Conservation (phyloP, 495 filamentous ascomycete genomes). For the Xylaria castorea region DNA sequence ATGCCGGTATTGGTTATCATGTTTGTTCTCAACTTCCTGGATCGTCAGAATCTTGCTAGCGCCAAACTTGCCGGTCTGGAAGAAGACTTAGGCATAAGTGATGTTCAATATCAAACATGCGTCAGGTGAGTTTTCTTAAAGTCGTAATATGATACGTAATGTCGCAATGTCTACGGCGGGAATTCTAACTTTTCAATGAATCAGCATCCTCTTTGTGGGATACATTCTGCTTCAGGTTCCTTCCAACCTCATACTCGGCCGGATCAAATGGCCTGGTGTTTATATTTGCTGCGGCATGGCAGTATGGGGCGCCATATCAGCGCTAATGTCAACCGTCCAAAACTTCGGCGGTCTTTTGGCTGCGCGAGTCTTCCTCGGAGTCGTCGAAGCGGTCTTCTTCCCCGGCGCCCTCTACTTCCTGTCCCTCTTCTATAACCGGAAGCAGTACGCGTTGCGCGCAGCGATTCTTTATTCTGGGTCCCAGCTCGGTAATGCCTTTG, state of each 20-base stretch:
- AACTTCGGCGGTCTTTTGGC: slow-evolving; percentile 58
- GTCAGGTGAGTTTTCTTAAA: no score
- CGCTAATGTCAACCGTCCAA: slow-evolving; percentile 64
- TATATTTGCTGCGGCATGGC: slow-evolving; percentile 34
- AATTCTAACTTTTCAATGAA: not conserved
- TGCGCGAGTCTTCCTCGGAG: slow-evolving; percentile 62
- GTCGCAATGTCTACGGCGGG: no score
- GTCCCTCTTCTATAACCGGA: slow-evolving; percentile 66
- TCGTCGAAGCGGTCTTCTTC: slow-evolving; percentile 63
- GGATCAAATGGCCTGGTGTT: slow-evolving; percentile 33
- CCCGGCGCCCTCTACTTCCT: slow-evolving; percentile 69
- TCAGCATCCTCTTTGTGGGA: slow-evolving; percentile 58
- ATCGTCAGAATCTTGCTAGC: slow-evolving; percentile 35
- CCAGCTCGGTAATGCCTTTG: slow-evolving; percentile 58
- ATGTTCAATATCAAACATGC: slow-evolving; percentile 12
- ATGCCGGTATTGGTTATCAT: slow-evolving; percentile 33
- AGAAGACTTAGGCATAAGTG: slow-evolving; percentile 32
- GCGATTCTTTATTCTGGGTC: slow-evolving; percentile 59
- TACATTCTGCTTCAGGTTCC: slow-evolving; percentile 43
- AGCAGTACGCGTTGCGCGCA: slow-evolving; percentile 58
- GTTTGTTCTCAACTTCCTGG: slow-evolving; percentile 37
- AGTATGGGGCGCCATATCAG: slow-evolving; percentile 47
- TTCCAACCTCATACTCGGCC: slow-evolving; percentile 32
- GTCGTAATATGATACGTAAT: no score
- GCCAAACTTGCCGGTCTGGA: slow-evolving; percentile 33